A percentile compares a stretch with the other conserved stretches of the same genome.
These are phyloP conservation scores for Incumbomyces delicatus DNA, from an alignment of 2,329 filamentous ascomycete genomes.

Conservation along the genomic window DNA sequence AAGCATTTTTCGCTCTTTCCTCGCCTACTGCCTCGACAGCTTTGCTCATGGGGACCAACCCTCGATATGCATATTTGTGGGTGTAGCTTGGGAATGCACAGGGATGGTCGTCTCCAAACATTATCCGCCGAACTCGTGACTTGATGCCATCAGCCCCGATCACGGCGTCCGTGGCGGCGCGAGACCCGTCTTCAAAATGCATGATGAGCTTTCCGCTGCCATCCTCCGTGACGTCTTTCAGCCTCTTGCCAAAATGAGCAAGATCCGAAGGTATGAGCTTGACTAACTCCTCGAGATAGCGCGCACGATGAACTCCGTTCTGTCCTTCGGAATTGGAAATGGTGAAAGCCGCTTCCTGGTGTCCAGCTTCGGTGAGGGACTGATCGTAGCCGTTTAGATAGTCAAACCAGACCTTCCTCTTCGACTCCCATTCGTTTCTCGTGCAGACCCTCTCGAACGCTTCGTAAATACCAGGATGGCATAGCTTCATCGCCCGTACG, in stretches of 20 bases:
- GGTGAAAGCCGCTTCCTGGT: slow-evolving; percentile 31
- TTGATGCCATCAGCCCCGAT: slow-evolving; percentile 58
- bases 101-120: slow-evolving; percentile 41
- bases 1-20: slow-evolving; percentile 38
- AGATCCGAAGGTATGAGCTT: slow-evolving; percentile 36
- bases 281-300: slow-evolving; percentile 41
- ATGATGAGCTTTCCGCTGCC: slow-evolving; percentile 26
- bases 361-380: slow-evolving; percentile 17
- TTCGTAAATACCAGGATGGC: slow-evolving; percentile 31
- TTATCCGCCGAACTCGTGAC: slow-evolving; percentile 42
- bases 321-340: slow-evolving; percentile 26
- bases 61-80: slow-evolving; percentile 52
- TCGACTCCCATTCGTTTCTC: slow-evolving; percentile 23
- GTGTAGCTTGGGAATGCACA: slow-evolving; percentile 39
- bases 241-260: slow-evolving; percentile 33
- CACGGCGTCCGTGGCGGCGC: slow-evolving; percentile 30
- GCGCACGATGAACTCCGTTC: slow-evolving; percentile 36
- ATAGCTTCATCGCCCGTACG: slow-evolving; percentile 38
- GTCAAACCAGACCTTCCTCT: slow-evolving; percentile 34
- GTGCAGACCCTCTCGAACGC: slow-evolving; percentile 31
- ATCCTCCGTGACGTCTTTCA: slow-evolving; percentile 21
- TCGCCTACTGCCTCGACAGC: slow-evolving; percentile 41
- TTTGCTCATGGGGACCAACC: slow-evolving; percentile 49
- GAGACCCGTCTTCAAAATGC: slow-evolving; percentile 35
- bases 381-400: slow-evolving; percentile 28